Percentiles rank a stretch among this genome's conserved stretches.
These are phyloP conservation scores for Wickerhamiella australiensis DNA, from an alignment of 805 yeast species.

Conservation along the genomic window DNA sequence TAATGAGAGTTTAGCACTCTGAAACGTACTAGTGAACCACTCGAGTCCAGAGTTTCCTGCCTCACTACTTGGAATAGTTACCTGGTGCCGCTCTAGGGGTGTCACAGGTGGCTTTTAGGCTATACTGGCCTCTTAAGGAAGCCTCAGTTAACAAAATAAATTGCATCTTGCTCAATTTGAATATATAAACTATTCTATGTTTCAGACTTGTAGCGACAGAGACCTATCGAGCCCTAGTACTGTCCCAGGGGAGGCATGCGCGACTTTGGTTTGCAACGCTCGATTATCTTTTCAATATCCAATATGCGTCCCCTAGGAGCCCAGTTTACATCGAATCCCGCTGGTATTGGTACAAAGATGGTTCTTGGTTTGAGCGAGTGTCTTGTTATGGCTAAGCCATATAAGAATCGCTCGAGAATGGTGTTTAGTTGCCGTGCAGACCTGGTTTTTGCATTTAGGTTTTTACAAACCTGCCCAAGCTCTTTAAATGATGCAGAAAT, in stretches of 20 bases:
- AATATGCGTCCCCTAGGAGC: background rate
- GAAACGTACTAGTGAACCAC: too few relatives aligned
- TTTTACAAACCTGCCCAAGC: background rate
- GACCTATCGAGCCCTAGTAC: too few relatives aligned
- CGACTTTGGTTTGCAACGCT: background rate
- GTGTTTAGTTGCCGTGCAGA: background rate
- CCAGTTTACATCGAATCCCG: background rate
- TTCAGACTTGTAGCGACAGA: too few relatives aligned
- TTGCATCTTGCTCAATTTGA: too few relatives aligned
- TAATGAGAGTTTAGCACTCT: too few relatives aligned
- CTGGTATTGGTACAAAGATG: background rate
- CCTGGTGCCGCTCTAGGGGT: too few relatives aligned
- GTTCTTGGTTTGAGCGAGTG: background rate
- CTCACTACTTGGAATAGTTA: too few relatives aligned
- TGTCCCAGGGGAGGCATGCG: background rate
- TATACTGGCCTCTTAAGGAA: too few relatives aligned
- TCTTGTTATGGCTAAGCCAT: background rate
- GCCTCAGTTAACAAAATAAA: too few relatives aligned
- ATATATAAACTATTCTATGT: too few relatives aligned
- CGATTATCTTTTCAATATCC: background rate
- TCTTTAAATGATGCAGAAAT: background rate
- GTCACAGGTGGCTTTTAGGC: too few relatives aligned
- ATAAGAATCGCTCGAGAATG: background rate
- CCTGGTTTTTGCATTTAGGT: background rate
- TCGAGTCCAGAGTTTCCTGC: too few relatives aligned